Conservation (phyloP, 2,329 filamentous ascomycete species). For the Penicillium brevicompactum region DNA sequence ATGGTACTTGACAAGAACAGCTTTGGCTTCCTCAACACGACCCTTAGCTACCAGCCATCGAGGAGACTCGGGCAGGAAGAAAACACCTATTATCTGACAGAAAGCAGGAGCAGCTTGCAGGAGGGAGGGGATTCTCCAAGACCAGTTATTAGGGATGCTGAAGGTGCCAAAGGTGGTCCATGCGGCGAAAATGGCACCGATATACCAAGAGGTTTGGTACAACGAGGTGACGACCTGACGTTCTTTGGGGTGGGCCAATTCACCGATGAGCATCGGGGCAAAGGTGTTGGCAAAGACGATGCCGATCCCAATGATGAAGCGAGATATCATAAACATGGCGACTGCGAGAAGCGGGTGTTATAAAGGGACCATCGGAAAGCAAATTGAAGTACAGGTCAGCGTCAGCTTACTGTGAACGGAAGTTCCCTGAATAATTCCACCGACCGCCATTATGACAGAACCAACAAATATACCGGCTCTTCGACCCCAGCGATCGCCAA, state of each 20-base stretch:
- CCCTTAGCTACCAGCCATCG: neutral
- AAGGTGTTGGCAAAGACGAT: constrained; percentile 3
- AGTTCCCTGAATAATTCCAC: neutral
- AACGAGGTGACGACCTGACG: constrained; percentile 52
- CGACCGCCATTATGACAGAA: constrained; percentile 42
- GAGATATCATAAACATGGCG: neutral
- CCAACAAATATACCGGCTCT: constrained; percentile 51
- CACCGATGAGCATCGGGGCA: constrained; percentile 43
- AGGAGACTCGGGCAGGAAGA: neutral
- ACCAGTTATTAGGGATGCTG: constrained; percentile 36
- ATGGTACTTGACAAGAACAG: neutral
- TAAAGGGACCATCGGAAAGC: too few species aligned
- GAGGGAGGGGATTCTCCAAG: constrained; percentile 65
- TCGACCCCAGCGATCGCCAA: constrained; percentile 51
- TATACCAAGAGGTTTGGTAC: constrained; percentile 55
- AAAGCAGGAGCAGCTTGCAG: constrained; percentile 65
- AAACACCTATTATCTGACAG: constrained; percentile 44
- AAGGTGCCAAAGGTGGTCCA: constrained; percentile 27
- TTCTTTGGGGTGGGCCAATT: constrained; percentile 54
- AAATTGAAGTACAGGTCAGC: too few species aligned
- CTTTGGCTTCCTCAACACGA: neutral
- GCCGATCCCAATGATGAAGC: neutral
- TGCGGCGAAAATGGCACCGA: constrained; percentile 51
- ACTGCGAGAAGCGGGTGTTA: neutral
- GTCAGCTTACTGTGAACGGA: neutral